phyloP scores from a whole-genome alignment of 257 asterid species.

The Galeopsis tetrahit region DNA sequence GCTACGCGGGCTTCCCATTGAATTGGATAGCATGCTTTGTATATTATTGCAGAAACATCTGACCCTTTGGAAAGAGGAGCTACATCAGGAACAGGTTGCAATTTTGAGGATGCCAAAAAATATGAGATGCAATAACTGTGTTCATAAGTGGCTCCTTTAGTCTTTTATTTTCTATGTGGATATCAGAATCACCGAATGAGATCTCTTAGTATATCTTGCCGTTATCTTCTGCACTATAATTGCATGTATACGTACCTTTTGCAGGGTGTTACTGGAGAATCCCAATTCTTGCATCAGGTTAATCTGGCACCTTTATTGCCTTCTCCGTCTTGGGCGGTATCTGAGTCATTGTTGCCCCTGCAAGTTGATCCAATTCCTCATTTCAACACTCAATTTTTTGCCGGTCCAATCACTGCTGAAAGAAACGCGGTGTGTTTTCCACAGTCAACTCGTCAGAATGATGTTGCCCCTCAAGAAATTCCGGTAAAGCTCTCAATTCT shows the following conservation, averaged over 20 bases:
- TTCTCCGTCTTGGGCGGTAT: conserved; percentile 30
- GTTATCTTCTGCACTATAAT: background rate
- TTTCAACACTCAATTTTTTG: conserved; percentile 21
- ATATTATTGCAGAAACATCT: conserved; percentile 41
- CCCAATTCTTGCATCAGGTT: conserved; percentile 31
- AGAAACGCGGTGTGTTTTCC: conserved; percentile 34
- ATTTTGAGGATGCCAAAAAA: background rate
- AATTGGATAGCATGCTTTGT: conserved; percentile 45
- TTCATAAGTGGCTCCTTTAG: background rate
- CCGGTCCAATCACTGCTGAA: conserved; percentile 36
- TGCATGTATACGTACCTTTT: conserved; percentile 1
- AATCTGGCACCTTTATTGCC: conserved; percentile 32
- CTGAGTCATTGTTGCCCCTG: conserved; percentile 31
- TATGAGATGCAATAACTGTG: background rate
- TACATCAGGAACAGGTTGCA: conserved; percentile 42
- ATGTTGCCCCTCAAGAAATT: conserved; percentile 32
- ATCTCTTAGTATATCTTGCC: background rate
- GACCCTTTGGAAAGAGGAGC: conserved; percentile 45
- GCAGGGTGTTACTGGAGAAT: conserved; percentile 34
- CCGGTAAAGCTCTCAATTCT: conserved; percentile 32
- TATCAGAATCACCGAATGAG: background rate
- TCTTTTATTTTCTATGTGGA: background rate
- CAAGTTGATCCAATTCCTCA: conserved; percentile 36
- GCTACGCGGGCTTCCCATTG: conserved; percentile 46
- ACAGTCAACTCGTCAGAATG: conserved; percentile 37